phyloP scores from a whole-genome alignment of 352 stramenopile genomes.

The Thalassiosira exigua region DNA sequence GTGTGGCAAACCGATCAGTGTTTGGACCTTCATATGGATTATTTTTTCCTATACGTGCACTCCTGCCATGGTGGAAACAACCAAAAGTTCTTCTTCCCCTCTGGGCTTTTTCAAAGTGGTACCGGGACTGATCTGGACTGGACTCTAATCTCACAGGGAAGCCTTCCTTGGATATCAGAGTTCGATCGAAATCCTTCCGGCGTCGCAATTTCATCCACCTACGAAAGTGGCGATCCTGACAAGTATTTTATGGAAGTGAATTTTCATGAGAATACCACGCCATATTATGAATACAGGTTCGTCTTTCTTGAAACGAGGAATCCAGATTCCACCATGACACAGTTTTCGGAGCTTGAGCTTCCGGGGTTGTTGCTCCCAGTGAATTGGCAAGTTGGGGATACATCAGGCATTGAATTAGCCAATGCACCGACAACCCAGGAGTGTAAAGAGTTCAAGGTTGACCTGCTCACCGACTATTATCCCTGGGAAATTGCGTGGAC shows the following conservation, averaged over 20 bases:
- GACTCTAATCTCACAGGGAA: background rate
- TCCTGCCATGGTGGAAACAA: slow-evolving; percentile 8
- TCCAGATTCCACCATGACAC: slow-evolving; percentile 2
- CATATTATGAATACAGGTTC: slow-evolving; percentile 56
- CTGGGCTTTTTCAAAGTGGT: background rate
- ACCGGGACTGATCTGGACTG: slow-evolving; percentile 1
- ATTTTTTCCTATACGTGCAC: background rate
- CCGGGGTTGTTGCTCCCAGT: too few species aligned
- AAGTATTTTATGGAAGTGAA: slow-evolving; percentile 41
- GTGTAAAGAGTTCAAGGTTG: too few species aligned
- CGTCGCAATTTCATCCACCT: slow-evolving; percentile 26
- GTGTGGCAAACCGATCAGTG: background rate
- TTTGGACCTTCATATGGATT: background rate
- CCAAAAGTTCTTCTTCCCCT: slow-evolving; percentile 6
- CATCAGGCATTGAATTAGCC: too few species aligned
- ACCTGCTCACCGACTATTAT: too few species aligned
- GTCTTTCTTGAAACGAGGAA: slow-evolving; percentile 36
- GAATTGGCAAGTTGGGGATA: too few species aligned
- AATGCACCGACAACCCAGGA: too few species aligned
- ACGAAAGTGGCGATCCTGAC: slow-evolving; percentile 33
- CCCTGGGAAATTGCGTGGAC: too few species aligned
- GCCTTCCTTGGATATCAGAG: slow-evolving; percentile 33
- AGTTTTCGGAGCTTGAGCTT: slow-evolving; percentile 55
- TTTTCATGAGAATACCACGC: slow-evolving; percentile 40
- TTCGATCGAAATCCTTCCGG: slow-evolving; percentile 37